phyloP scores from a whole-genome alignment of 164 flowering plant species.

The Macadamia integrifolia region DNA sequence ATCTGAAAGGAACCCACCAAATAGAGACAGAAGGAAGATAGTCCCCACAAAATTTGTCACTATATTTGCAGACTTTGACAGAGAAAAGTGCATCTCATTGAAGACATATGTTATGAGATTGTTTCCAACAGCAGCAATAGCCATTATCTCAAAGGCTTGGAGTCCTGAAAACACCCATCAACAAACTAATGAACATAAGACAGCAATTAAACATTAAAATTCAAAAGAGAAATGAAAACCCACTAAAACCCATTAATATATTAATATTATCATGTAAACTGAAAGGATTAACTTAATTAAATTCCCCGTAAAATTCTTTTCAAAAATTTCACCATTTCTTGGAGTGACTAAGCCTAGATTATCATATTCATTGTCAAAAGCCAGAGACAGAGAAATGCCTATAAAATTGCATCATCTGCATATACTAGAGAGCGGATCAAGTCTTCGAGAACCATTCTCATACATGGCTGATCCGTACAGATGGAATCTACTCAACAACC shows the following conservation, averaged over 20 bases:
- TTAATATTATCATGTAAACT: too few species aligned
- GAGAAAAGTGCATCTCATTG: constrained; percentile 82
- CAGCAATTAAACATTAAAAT: background rate
- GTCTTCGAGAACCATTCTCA: too few species aligned
- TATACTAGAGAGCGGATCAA: background rate
- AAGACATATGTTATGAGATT: constrained; percentile 84
- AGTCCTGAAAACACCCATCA: constrained; percentile 40
- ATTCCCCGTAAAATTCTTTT: too few species aligned
- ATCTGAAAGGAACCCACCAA: constrained; percentile 90
- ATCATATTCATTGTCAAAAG: background rate
- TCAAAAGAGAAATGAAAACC: background rate
- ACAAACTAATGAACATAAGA: background rate
- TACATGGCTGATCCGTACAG: too few species aligned
- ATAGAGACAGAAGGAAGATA: constrained; percentile 68
- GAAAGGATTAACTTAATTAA: too few species aligned
- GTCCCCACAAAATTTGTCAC: constrained; percentile 96
- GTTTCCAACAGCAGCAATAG: constrained; percentile 90
- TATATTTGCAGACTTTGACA: constrained; percentile 75
- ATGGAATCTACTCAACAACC: too few species aligned
- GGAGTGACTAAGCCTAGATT: too few species aligned
- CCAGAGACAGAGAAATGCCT: constrained; percentile 5
- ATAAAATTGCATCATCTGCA: background rate
- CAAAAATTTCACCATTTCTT: too few species aligned
- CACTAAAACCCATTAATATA: background rate
- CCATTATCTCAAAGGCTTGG: constrained; percentile 89